These are phyloP conservation scores for Blastomyces gilchristii DNA, from an alignment of 2,329 filamentous ascomycete species.

Conservation along the genomic window DNA sequence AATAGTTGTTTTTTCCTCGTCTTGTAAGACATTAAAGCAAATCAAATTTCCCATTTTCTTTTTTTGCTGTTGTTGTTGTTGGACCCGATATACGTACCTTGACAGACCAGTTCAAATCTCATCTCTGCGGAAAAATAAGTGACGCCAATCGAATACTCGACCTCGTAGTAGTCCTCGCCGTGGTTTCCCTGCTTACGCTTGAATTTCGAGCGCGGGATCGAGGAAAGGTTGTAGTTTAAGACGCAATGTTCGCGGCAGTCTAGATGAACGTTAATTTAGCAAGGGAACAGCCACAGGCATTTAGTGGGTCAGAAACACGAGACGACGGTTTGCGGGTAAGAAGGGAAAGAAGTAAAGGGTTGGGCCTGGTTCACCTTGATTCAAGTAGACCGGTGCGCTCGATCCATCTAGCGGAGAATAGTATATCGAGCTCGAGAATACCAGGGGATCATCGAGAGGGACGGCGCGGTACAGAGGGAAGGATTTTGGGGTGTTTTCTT, in stretches of 20 bases:
- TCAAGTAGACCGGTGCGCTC: conserved; percentile 1
- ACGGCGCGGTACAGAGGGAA: conserved; percentile 5
- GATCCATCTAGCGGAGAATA: conserved; percentile 4
- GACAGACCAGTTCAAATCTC: conserved; percentile 6
- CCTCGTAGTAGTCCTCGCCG: conserved; percentile 3
- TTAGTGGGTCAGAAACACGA: background rate
- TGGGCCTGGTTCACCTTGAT: background rate
- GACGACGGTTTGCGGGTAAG: background rate
- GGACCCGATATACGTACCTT: background rate
- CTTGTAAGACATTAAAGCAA: background rate
- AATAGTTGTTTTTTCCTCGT: background rate
- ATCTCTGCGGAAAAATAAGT: conserved; percentile 5
- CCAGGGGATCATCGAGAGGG: conserved; percentile 2
- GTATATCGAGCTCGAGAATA: conserved; percentile 6
- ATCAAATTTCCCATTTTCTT: background rate
- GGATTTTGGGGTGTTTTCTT: background rate
- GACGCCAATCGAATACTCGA: conserved; percentile 4
- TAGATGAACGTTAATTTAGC: background rate
- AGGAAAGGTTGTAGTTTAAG: conserved; percentile 6
- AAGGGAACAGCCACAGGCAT: background rate
- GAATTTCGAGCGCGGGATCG: conserved; percentile 7
- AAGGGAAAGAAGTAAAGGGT: background rate
- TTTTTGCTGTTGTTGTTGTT: too few species aligned
- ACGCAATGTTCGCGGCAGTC: conserved; percentile 8
- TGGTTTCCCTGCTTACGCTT: conserved; percentile 2